phyloP scores from a whole-genome alignment of 2,329 filamentous ascomycete species.

The Scortechinia acanthostroma region DNA sequence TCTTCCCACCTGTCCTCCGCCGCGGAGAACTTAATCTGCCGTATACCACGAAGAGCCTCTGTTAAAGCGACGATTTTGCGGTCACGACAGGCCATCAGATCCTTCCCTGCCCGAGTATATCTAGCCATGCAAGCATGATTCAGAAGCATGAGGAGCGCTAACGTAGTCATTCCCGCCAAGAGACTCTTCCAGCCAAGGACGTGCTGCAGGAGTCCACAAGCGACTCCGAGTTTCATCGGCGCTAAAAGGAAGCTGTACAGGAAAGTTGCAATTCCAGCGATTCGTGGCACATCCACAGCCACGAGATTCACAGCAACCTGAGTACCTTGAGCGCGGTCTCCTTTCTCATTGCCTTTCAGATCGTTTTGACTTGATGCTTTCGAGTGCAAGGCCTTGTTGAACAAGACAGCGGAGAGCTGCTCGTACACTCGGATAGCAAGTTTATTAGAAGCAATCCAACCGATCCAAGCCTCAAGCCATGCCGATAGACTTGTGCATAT shows the following conservation, averaged over 20 bases:
- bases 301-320: background rate
- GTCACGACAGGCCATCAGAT: conserved; percentile 23
- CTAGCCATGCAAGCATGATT: background rate
- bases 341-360: background rate
- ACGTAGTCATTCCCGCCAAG: background rate
- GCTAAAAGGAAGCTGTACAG: background rate
- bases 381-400: background rate
- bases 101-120: conserved; percentile 13
- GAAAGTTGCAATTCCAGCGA: background rate
- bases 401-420: background rate
- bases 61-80: conserved; percentile 22
- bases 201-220: background rate
- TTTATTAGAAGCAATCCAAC: background rate
- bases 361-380: background rate
- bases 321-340: background rate
- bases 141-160: background rate
- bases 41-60: conserved; percentile 25
- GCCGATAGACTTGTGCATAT: background rate
- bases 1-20: conserved; percentile 22
- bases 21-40: conserved; percentile 26
- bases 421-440: background rate
- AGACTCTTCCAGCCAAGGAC: background rate
- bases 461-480: background rate
- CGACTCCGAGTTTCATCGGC: background rate
- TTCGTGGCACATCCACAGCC: background rate